phyloP scores from a whole-genome alignment of 768 basidiomycete species.

The Mrakia hoshinonis region DNA sequence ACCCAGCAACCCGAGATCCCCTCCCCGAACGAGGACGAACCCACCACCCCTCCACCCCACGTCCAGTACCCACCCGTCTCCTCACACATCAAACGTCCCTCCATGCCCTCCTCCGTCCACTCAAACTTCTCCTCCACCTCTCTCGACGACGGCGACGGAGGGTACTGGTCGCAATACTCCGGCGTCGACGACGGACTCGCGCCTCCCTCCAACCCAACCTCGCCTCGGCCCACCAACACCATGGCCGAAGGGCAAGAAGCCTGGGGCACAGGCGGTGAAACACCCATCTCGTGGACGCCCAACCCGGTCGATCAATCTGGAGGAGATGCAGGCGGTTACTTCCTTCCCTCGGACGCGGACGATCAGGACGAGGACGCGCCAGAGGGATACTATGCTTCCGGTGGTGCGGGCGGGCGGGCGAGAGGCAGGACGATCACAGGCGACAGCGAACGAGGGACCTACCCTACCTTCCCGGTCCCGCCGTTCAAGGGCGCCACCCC shows the following conservation, averaged over 20 bases:
- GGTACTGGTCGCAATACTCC: constrained; percentile 33
- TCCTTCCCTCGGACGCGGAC: background rate
- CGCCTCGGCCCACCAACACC: background rate
- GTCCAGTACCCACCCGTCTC: background rate
- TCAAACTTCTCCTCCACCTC: constrained; percentile 11
- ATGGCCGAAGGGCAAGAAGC: background rate
- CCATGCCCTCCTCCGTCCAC: background rate
- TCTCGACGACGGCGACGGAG: constrained; percentile 11
- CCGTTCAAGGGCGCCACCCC: constrained; percentile 24
- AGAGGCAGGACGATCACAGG: background rate
- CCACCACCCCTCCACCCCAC: constrained; percentile 13
- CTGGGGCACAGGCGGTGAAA: constrained; percentile 29
- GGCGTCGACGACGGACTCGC: constrained; percentile 23
- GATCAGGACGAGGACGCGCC: background rate
- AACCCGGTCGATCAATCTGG: background rate
- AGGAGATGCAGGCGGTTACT: background rate
- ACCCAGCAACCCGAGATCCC: background rate
- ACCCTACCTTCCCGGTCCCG: constrained; percentile 12
- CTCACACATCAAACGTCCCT: background rate
- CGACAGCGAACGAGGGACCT: background rate
- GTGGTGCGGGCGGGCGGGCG: background rate
- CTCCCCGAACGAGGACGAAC: constrained; percentile 1
- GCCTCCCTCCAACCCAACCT: background rate
- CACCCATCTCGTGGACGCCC: constrained; percentile 28
- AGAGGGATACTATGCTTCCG: background rate